Evolutionary conservation across 78 protist species (phyloP).

Genomic region (Pigoraptor vietnamica): DNA sequence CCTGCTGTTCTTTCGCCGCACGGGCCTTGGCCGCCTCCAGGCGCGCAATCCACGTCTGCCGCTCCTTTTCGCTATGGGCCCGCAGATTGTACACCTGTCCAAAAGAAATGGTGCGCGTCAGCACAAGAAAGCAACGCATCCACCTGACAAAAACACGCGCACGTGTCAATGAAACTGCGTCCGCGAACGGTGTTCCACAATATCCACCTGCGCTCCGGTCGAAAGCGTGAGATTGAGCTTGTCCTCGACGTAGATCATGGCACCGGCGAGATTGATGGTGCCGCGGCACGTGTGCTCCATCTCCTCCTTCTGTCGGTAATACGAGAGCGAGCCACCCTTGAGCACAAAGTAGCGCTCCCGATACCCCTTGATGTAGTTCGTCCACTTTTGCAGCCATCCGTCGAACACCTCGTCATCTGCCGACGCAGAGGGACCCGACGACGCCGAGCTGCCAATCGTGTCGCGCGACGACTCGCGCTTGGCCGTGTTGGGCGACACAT

Average conservation of each 20-base stretch:
- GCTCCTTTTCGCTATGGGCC: not conserved
- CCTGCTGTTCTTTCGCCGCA: not conserved
- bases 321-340: slow-evolving; percentile 4
- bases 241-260: not conserved
- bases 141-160: no score
- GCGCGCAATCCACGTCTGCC: not conserved
- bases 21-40: slow-evolving; percentile 3
- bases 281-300: slow-evolving; percentile 1
- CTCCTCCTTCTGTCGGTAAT: slow-evolving; percentile 18
- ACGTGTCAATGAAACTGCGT: not conserved
- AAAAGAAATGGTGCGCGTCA: not conserved
- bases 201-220: not conserved
- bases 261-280: not conserved
- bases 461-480: not conserved
- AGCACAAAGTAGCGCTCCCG: slow-evolving; percentile 14
- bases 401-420: not conserved
- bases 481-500: not conserved
- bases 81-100: not conserved
- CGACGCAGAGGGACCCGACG: not conserved
- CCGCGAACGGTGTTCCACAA: not conserved
- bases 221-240: not conserved
- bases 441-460: not conserved
- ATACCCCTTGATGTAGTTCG: slow-evolving; percentile 31
- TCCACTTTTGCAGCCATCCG: slow-evolving; percentile 34
- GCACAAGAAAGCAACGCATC: no score